Evolutionary conservation across 2,329 filamentous ascomycete genomes (phyloP).

Genomic region (Cytospora paraplurivora): DNA sequence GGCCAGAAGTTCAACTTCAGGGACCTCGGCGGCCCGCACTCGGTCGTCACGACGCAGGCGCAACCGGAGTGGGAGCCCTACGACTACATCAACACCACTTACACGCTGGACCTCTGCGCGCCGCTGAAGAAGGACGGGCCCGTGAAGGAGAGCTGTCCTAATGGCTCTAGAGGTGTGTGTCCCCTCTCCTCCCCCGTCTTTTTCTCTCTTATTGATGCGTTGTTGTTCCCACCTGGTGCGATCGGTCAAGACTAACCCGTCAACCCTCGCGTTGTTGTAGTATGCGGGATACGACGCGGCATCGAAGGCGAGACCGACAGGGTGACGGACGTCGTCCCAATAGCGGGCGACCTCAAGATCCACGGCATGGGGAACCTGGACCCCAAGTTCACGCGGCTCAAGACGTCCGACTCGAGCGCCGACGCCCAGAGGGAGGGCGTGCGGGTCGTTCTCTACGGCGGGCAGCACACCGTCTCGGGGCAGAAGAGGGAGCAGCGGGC

Average conservation of each 20-base stretch:
- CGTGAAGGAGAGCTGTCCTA: constrained; percentile 64
- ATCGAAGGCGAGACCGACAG: constrained; percentile 53
- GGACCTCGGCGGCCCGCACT: constrained; percentile 66
- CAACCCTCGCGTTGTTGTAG: constrained; percentile 49
- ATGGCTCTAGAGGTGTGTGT: constrained; percentile 65
- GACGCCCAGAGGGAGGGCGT: constrained; percentile 73
- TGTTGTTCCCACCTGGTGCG: too few species aligned
- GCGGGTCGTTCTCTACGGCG: constrained; percentile 67
- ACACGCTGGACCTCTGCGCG: constrained; percentile 76
- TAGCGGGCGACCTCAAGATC: constrained; percentile 70
- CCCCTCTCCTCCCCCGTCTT: neutral
- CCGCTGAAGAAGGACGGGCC: constrained; percentile 62
- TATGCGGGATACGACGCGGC: constrained; percentile 72
- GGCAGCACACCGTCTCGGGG: constrained; percentile 56
- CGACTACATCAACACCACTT: constrained; percentile 71
- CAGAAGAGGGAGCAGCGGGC: constrained; percentile 67
- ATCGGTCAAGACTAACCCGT: constrained; percentile 9
- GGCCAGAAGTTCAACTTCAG: constrained; percentile 65
- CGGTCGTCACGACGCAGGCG: constrained; percentile 62
- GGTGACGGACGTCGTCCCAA: constrained; percentile 64
- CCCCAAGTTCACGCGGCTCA: constrained; percentile 66
- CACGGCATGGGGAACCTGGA: constrained; percentile 63
- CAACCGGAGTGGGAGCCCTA: constrained; percentile 42
- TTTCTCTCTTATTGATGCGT: neutral
- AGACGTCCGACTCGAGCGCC: constrained; percentile 61